Conservation (phyloP, 2,329 filamentous ascomycete genomes). For the Epichloe sp. region DNA sequence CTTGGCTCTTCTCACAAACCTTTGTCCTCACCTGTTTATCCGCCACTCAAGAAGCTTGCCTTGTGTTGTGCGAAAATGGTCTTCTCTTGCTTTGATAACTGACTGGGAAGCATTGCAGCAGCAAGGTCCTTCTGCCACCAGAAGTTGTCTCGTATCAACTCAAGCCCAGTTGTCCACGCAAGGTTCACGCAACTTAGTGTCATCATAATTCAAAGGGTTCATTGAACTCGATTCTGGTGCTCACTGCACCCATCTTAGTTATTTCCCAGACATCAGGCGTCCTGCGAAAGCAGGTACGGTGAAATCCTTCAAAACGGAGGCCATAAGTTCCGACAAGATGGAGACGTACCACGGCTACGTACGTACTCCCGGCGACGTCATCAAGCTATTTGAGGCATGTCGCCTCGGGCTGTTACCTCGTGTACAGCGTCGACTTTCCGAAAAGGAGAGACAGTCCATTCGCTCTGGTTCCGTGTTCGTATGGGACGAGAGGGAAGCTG, state of each 20-base stretch:
- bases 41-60: too few relatives aligned
- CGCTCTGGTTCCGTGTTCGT: conserved; percentile 95
- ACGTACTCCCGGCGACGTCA: conserved; percentile 89
- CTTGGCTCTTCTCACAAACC: too few relatives aligned
- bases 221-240: not conserved
- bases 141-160: not conserved
- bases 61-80: too few relatives aligned
- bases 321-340: conserved; percentile 41
- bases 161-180: not conserved
- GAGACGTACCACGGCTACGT: conserved; percentile 95
- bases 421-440: conserved; percentile 83
- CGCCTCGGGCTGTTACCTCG: conserved; percentile 77
- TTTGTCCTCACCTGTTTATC: too few relatives aligned
- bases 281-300: conserved; percentile 10
- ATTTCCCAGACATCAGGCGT: conserved; percentile 1
- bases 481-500: conserved; percentile 99
- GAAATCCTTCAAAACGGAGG: conserved; percentile 10
- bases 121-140: not conserved
- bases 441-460: conserved; percentile 94
- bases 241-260: not conserved
- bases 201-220: not conserved
- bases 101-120: not conserved
- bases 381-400: conserved; percentile 97
- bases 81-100: not conserved
- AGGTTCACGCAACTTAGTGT: not conserved